A percentile compares a stretch with the other conserved stretches of the same genome.
Conservation (phyloP, 495 filamentous ascomycete species). For the Articulospora tetracladia region DNA sequence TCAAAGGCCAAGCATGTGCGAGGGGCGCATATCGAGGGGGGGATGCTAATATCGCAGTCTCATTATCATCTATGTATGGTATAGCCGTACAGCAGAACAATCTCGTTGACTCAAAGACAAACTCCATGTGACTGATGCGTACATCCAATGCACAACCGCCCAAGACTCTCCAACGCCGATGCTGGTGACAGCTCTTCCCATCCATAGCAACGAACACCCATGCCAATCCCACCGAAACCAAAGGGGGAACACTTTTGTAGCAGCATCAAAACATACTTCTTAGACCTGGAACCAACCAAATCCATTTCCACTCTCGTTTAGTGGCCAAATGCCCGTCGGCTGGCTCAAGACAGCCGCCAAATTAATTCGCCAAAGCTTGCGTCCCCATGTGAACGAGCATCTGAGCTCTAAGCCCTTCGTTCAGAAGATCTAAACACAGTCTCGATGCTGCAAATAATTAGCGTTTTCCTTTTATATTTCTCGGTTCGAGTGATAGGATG, state of each 20-base stretch:
- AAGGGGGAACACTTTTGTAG: neutral
- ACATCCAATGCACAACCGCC: neutral
- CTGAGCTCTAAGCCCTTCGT: constrained; percentile 19
- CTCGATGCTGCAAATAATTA: constrained; percentile 18
- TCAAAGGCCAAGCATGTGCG: too few species aligned
- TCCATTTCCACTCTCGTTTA: too few species aligned
- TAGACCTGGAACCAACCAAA: too few species aligned
- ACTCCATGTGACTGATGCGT: neutral
- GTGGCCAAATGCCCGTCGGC: too few species aligned
- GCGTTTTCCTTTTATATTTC: neutral
- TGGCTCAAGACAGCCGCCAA: too few species aligned
- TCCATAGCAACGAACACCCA: neutral
- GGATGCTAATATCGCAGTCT: too few species aligned
- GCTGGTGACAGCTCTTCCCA: neutral
- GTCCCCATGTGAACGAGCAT: neutral
- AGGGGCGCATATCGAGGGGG: too few species aligned
- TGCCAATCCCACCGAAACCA: too few species aligned
- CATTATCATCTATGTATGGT: neutral
- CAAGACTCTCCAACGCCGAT: neutral
- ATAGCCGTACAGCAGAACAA: too few species aligned
- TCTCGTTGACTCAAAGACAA: too few species aligned
- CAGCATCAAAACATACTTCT: neutral
- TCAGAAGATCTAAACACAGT: constrained; percentile 24
- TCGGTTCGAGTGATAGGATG: neutral
- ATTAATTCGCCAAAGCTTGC: too few species aligned